These are phyloP conservation scores for Tricharina praecox DNA, from an alignment of 495 filamentous ascomycete genomes.

Conservation along the genomic window DNA sequence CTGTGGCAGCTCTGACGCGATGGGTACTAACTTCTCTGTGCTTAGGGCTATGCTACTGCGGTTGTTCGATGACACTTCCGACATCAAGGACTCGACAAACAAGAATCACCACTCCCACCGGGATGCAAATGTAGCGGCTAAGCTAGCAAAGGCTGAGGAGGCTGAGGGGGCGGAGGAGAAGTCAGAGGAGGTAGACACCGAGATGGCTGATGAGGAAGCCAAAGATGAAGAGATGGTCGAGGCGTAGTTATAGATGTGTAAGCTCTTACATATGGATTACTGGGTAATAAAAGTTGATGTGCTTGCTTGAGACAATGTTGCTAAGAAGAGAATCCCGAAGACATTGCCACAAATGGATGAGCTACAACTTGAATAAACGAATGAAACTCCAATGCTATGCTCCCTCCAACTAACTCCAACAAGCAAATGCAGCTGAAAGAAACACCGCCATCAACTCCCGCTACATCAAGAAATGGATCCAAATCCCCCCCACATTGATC, in stretches of 20 bases:
- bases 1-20: not conserved
- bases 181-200: not conserved
- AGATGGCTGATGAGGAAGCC: not conserved
- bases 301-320: no score
- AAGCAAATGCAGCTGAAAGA: not conserved
- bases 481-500: conserved; percentile 23
- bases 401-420: not conserved
- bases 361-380: no score
- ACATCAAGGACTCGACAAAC: conserved; percentile 42
- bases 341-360: no score
- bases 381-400: not conserved
- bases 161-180: conserved; percentile 8
- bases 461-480: conserved; percentile 26
- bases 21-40: conserved; percentile 4
- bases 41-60: conserved; percentile 66
- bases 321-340: no score
- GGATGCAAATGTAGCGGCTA: conserved; percentile 20
- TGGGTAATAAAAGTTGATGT: no score
- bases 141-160: conserved; percentile 28
- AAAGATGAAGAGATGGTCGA: not conserved
- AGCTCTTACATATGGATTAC: no score
- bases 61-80: conserved; percentile 70
- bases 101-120: conserved; percentile 20
- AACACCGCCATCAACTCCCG: not conserved
- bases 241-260: no score